A percentile compares a stretch with the other conserved stretches of the same genome.
Conservation (phyloP, 2,329 filamentous ascomycete species). For the Clonostachys solani region DNA sequence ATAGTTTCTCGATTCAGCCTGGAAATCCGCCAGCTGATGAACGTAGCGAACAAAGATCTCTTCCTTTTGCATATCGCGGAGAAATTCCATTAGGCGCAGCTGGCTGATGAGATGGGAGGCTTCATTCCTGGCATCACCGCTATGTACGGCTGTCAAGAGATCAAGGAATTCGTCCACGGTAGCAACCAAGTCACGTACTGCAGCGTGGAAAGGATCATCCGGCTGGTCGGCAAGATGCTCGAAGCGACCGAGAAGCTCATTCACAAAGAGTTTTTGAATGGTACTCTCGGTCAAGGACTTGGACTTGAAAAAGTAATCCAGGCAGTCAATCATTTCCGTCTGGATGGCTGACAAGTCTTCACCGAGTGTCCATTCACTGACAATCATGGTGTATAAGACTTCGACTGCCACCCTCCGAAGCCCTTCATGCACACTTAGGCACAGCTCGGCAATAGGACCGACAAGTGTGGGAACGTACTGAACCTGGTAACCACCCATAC, state of each 20-base stretch:
- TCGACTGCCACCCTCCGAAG: constrained; percentile 86
- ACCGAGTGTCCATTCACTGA: constrained; percentile 95
- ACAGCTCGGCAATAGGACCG: constrained; percentile 87
- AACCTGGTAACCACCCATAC: constrained; percentile 94
- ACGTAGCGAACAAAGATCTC: constrained; percentile 97
- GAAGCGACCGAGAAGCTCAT: constrained; percentile 79
- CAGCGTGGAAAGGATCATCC: constrained; percentile 70
- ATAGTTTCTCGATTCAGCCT: constrained; percentile 70
- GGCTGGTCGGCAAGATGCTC: constrained; percentile 60
- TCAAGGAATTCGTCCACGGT: constrained; percentile 90
- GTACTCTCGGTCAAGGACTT: constrained; percentile 85
- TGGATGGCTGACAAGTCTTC: constrained; percentile 89
- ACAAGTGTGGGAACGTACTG: constrained; percentile 95
- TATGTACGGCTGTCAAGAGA: constrained; percentile 84
- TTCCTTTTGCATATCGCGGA: constrained; percentile 94
- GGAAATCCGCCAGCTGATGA: constrained; percentile 79
- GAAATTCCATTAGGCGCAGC: constrained; percentile 88
- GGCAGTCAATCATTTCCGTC: constrained; percentile 91
- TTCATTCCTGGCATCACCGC: constrained; percentile 68
- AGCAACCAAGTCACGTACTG: constrained; percentile 72
- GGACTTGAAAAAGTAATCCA: constrained; percentile 86
- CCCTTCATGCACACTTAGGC: constrained; percentile 91
- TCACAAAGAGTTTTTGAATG: constrained; percentile 87
- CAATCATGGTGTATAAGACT: constrained; percentile 94
- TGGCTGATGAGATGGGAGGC: constrained; percentile 83